Evolutionary conservation across 1,139 yeast species (phyloP), one percentile per base, ranked within the genome.

Genomic region (Zygosaccharomyces pseudobailii): DNA sequence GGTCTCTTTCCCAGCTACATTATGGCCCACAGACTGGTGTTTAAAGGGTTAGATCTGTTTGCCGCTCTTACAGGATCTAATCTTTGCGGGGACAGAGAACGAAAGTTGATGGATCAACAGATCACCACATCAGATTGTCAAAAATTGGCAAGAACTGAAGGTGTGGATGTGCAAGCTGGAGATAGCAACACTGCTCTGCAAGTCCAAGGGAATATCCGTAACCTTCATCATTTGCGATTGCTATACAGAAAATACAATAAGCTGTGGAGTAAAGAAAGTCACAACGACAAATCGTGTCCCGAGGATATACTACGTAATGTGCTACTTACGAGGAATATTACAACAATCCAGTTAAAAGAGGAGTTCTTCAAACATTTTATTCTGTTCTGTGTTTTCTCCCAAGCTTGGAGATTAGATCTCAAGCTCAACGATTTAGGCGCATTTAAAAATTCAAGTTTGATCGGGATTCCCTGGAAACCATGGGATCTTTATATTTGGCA

Each of bases 1-100:
- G 64, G 60, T 2, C 45, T 60, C 8, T 57, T 58, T 25, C 64
- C 64, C 2, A 46, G 46, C 17, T 50, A 45, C 40, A 47, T 45
- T 22, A 36, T 30, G 10, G 36, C 47, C 1, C 60, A 56, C 22
- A 43, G 32, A 5, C 27, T 28, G 2, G 30, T 48, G 6, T 57
- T 54, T 43, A 31, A 48, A 1, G 55, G 52, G 9, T 6, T 49
- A 3, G 52, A 54, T 19, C 24, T 45, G 3, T 46, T 44, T 30
- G 43, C 45, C 19, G 52, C 58, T 2, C 37, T 51, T 21, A 46
- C 55, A n/a, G 48, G 39, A 13, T 50, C 46, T 22, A 43, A 34
- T 5, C 39, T 34, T 10, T 55, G 52, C 40, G 28, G 34, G 9
- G 5, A 37, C 13, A 10, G 30, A 34, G 40, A 27, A 22, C 8